These are phyloP conservation scores for Cercospora citrullina DNA, from an alignment of 2,329 filamentous ascomycete species.

Conservation along the genomic window DNA sequence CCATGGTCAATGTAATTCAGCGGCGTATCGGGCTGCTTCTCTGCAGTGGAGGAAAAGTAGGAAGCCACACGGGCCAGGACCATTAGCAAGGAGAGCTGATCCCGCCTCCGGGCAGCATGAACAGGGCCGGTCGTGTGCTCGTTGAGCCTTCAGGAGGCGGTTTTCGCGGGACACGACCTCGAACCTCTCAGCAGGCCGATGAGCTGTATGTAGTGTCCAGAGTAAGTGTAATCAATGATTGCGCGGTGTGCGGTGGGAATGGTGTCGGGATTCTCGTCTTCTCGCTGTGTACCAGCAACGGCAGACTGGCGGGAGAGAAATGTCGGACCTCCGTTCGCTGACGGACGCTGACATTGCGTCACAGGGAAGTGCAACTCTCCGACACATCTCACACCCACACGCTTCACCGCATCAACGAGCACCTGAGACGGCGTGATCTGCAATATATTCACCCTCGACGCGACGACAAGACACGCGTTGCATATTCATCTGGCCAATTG, in stretches of 20 bases:
- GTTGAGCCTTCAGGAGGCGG: background rate
- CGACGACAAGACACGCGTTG: background rate
- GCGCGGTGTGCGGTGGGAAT: background rate
- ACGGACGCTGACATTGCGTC: background rate
- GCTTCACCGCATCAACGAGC: background rate
- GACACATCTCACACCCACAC: background rate
- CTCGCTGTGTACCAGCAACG: background rate
- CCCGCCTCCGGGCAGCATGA: constrained; percentile 1
- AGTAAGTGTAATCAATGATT: background rate
- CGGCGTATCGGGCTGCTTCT: constrained; percentile 24
- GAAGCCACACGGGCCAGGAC: constrained; percentile 53
- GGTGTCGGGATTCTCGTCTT: background rate
- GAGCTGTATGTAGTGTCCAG: background rate
- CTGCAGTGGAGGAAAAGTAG: constrained; percentile 41
- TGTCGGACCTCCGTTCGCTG: background rate
- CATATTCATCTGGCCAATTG: background rate
- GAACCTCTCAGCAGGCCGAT: background rate
- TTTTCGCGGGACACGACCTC: background rate
- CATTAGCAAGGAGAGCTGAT: constrained; percentile 41
- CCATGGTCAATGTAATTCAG: constrained; percentile 44
- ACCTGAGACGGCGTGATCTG: background rate
- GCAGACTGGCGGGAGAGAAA: background rate
- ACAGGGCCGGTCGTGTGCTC: background rate
- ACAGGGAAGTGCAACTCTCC: background rate
- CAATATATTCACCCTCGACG: background rate